Conservation (phyloP, 345 rosid genomes). For the Citrus glauca region DNA sequence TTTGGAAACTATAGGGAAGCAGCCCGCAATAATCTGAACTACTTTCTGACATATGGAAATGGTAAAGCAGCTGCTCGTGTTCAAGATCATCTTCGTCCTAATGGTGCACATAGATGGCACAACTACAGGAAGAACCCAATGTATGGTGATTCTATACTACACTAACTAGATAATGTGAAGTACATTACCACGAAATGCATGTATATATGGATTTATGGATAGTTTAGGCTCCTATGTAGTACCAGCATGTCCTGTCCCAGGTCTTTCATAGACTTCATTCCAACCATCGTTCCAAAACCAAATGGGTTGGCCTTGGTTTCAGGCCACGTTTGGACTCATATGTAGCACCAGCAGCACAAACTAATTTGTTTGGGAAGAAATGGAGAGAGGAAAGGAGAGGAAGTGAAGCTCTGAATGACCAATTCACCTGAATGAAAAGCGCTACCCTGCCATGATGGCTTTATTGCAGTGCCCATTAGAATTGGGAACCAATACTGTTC, state of each 20-base stretch:
- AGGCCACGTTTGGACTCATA: background rate
- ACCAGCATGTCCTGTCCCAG: too few species aligned
- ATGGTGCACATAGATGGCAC: slow-evolving; percentile 99
- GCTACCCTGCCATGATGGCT: background rate
- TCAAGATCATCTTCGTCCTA: slow-evolving; percentile 88
- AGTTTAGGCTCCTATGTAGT: too few species aligned
- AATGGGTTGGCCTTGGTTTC: background rate
- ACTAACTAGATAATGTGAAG: background rate
- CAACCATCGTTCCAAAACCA: too few species aligned
- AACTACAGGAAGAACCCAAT: slow-evolving; percentile 74
- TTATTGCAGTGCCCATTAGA: background rate
- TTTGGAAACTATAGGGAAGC: too few species aligned
- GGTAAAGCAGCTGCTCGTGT: slow-evolving; percentile 60
- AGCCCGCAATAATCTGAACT: too few species aligned
- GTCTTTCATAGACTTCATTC: too few species aligned
- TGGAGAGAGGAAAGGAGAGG: too few species aligned
- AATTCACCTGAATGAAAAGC: background rate
- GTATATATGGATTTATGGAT: background rate
- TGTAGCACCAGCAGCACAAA: background rate
- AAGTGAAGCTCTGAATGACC: background rate
- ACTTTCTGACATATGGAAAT: too few species aligned
- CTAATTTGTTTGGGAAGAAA: background rate
- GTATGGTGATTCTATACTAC: slow-evolving; percentile 33
- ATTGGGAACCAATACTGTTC: background rate
- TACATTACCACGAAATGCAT: background rate